These are phyloP conservation scores for Protomyces gravidus DNA, from an alignment of 1,139 yeast genomes.

Conservation along the genomic window DNA sequence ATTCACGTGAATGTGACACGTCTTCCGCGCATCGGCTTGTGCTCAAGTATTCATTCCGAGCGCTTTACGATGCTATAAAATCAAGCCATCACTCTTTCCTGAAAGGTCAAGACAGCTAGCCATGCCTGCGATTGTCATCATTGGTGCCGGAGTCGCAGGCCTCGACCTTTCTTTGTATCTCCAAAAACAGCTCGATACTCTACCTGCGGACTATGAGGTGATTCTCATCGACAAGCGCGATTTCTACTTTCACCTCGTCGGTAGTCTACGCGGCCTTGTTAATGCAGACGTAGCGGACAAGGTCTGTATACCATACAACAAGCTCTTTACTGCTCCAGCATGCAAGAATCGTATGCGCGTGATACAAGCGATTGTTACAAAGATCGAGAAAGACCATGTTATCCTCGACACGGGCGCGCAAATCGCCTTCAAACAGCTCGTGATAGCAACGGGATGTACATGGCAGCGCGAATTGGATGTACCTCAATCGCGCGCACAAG, in stretches of 20 bases:
- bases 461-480: slow-evolving; percentile 17
- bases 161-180: slow-evolving; percentile 12
- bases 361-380: slow-evolving; percentile 4
- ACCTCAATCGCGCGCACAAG: slow-evolving; percentile 15
- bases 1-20: no score
- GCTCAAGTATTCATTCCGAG: no score
- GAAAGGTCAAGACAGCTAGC: neutral
- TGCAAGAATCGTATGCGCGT: neutral
- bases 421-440: slow-evolving; percentile 8
- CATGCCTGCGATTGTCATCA: slow-evolving; percentile 23
- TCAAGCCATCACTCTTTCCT: no score
- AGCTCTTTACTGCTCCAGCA: neutral
- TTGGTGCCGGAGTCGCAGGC: slow-evolving; percentile 27
- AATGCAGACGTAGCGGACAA: slow-evolving; percentile 3
- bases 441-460: slow-evolving; percentile 17
- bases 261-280: slow-evolving; percentile 11
- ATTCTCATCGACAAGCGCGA: slow-evolving; percentile 17
- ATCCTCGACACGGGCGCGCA: slow-evolving; percentile 1
- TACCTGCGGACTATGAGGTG: slow-evolving; percentile 12
- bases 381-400: slow-evolving; percentile 4
- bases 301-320: slow-evolving; percentile 20
- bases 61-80: no score
- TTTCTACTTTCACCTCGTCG: slow-evolving; percentile 21
- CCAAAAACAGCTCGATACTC: slow-evolving; percentile 8
- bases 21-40: no score